Conservation (phyloP, 345 rosid species). For the Nephelium lappaceum region DNA sequence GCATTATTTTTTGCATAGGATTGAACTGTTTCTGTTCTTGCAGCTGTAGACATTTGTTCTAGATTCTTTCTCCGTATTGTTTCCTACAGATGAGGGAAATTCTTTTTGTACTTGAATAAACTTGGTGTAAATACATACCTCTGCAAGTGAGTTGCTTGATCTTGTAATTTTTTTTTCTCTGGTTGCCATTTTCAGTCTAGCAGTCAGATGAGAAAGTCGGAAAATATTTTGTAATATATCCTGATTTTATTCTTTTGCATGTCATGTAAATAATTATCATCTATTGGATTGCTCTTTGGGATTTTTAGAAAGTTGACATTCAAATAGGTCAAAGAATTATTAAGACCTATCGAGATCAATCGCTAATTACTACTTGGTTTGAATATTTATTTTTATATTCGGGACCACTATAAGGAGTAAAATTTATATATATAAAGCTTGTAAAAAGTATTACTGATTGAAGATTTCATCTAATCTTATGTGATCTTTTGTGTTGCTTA, state of each 20-base stretch:
- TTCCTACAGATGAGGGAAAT: constrained; percentile 11
- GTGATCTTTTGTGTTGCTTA: neutral
- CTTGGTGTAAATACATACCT: constrained; percentile 26
- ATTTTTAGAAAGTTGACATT: too few species aligned
- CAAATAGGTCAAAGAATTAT: too few species aligned
- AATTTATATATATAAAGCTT: too few species aligned
- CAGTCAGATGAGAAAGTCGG: neutral
- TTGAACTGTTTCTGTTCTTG: constrained; percentile 19
- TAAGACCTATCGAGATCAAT: too few species aligned
- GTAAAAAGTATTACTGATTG: neutral
- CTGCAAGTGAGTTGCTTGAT: constrained; percentile 11
- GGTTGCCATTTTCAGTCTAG: neutral
- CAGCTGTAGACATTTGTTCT: constrained; percentile 22
- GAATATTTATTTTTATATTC: too few species aligned
- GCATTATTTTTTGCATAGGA: constrained; percentile 62
- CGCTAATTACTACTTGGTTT: too few species aligned
- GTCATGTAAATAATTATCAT: neutral
- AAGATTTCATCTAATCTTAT: neutral
- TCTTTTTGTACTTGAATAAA: constrained; percentile 20
- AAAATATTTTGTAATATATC: neutral
- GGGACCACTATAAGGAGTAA: too few species aligned
- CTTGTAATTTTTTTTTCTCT: constrained; percentile 6
- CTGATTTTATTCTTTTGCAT: too few species aligned
- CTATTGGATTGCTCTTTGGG: neutral
- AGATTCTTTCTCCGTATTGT: constrained; percentile 22